Evolutionary conservation across 202 grass and related monocot species (phyloP).

Genomic region (Brachypodium distachyon): DNA sequence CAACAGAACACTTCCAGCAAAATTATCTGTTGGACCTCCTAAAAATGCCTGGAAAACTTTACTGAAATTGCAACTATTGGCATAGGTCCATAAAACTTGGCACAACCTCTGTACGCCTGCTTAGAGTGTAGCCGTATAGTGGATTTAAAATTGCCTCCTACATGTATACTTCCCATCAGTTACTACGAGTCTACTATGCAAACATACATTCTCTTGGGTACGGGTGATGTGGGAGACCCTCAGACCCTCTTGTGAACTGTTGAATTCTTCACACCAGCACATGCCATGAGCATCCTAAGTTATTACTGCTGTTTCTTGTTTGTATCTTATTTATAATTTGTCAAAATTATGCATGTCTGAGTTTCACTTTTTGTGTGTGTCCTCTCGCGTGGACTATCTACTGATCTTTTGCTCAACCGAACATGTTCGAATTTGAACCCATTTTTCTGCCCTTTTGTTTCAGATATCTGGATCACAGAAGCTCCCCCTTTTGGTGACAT

Average conservation of each 20-base stretch:
- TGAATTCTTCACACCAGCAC: neutral
- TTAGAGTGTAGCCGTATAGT: neutral
- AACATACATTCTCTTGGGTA: neutral
- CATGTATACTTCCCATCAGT: neutral
- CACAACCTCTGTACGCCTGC: neutral
- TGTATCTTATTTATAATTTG: neutral
- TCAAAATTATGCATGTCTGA: neutral
- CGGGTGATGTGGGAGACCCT: neutral
- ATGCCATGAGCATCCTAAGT: constrained; percentile 1
- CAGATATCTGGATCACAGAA: constrained; percentile 16
- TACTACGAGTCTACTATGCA: neutral
- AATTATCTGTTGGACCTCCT: neutral
- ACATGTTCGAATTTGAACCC: neutral
- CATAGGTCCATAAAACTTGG: neutral
- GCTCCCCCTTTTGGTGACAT: neutral
- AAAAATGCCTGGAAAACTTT: neutral
- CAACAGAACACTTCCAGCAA: neutral
- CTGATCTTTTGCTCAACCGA: neutral
- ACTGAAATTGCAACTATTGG: neutral
- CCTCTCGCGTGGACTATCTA: neutral
- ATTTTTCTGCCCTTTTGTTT: neutral
- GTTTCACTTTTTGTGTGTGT: neutral
- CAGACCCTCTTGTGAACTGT: neutral
- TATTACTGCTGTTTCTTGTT: neutral
- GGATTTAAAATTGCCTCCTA: neutral